Evolutionary conservation across 257 asterid genomes (phyloP).

Genomic region (Penstemon barbatus): DNA sequence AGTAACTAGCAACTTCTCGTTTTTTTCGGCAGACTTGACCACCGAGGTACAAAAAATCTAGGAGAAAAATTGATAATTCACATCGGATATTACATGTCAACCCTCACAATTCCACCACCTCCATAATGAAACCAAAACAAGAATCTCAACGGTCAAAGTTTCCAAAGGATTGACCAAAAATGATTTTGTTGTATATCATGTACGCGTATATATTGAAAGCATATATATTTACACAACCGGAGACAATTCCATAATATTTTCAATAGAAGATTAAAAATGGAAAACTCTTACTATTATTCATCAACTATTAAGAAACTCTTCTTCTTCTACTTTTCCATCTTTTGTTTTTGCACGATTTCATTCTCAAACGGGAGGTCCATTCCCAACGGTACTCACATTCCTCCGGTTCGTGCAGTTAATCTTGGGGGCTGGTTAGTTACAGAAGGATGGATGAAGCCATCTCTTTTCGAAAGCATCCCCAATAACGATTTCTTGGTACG

Average conservation of each 20-base stretch:
- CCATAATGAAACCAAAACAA: too few relatives aligned
- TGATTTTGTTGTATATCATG: neutral
- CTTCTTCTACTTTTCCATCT: conserved; percentile 27
- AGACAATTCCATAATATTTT: neutral
- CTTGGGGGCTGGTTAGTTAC: conserved; percentile 77
- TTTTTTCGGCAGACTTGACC: too few relatives aligned
- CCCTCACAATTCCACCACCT: too few relatives aligned
- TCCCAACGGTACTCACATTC: neutral
- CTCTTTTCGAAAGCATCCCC: conserved; percentile 58
- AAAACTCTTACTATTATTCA: neutral
- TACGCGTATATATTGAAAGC: too few relatives aligned
- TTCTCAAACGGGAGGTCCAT: conserved; percentile 31
- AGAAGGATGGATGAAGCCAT: conserved; percentile 72
- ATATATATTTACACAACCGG: too few relatives aligned
- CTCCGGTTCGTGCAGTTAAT: conserved; percentile 58
- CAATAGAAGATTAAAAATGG: neutral
- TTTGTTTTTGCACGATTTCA: conserved; percentile 24
- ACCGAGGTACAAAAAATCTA: too few relatives aligned
- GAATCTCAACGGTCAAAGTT: neutral
- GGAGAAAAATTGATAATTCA: too few relatives aligned
- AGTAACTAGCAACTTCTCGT: too few relatives aligned
- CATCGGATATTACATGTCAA: neutral
- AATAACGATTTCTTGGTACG: conserved; percentile 58
- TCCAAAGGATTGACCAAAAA: neutral
- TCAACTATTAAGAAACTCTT: conserved; percentile 19